Evolutionary conservation across 768 basidiomycete species (phyloP).

Genomic region (Symmetrospora coprosmae): DNA sequence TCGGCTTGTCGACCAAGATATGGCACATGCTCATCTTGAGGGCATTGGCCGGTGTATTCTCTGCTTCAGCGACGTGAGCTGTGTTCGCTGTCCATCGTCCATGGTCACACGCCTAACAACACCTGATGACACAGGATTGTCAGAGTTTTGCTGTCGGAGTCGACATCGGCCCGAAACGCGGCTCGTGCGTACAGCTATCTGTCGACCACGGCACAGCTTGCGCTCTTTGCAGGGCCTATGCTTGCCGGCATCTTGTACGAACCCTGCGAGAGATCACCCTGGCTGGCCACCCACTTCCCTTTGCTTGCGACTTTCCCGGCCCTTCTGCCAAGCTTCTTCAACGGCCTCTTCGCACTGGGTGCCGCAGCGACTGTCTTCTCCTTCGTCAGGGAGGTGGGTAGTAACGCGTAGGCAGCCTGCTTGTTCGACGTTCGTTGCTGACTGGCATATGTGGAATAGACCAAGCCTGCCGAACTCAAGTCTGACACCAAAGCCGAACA

Average conservation of each 20-base stretch:
- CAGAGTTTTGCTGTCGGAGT: neutral
- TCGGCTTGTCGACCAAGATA: constrained; percentile 24
- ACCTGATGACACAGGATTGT: neutral
- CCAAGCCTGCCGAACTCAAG: no score
- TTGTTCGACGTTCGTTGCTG: no score
- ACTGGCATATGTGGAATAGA: no score
- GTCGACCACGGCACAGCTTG: constrained; percentile 23
- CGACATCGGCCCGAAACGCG: neutral
- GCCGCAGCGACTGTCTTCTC: constrained; percentile 22
- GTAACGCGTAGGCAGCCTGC: no score
- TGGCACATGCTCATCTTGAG: constrained; percentile 21
- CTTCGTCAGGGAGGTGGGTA: constrained; percentile 29
- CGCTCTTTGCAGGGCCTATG: constrained; percentile 5
- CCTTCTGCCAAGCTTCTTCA: constrained; percentile 26
- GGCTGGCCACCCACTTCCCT: neutral
- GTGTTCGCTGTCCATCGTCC: no score
- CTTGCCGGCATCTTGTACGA: constrained; percentile 27
- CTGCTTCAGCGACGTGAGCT: neutral
- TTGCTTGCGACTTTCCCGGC: constrained; percentile 24
- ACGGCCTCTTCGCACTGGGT: constrained; percentile 23
- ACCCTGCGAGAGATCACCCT: constrained; percentile 18
- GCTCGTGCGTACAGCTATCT: constrained; percentile 27
- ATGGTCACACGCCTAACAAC: neutral
- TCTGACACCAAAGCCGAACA: neutral
- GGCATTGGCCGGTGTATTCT: neutral